Evolutionary conservation across 2,329 filamentous ascomycete species (phyloP), one percentile per base, ranked within the genome.

Genomic region (Epichloe gansuensis): DNA sequence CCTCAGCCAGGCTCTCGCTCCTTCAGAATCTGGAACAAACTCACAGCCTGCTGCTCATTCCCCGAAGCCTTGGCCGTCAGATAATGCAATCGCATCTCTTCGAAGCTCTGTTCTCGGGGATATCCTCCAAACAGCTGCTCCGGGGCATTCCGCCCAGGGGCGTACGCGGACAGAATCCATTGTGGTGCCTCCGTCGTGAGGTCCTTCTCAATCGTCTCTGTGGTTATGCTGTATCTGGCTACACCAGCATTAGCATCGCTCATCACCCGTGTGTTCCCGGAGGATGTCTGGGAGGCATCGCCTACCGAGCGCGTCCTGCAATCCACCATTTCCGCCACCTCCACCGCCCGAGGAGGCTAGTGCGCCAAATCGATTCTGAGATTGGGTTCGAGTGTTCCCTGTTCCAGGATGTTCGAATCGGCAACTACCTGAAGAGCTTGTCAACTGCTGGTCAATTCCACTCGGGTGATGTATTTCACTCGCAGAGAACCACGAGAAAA

Each of bases 141-240:
- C 0, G 90, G 90, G 1, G 85, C 81, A 59, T 89, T 80, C 60
- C 74, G 77, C 4, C 85, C 85, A 0, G 90, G 89, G 0, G 83
- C 87, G 66, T 95, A 97, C 23, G 85, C 78, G 1, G 90, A 95
- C 25, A 96, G 76, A 4, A 93, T 84, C 86, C 90, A 97, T 73
- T 80, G 71, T 17, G 91, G 91, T 8, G 78, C 76, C 54, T 93
- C 87, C 23, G 75, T 73, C 0, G 75, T 78, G 45, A 94, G 73
- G 62, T 94, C 89, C 50, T 70, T 68, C 54, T 76, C 75, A 59
- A 94, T 84, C 2, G 68, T 70, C 0, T 79, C 78, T 42, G 69
- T 68, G n/a, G 70, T 77, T 41, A 89, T 66, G 44, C 68, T 74
- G 63, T 80, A 80, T 4, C 71, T 67, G 54, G 48, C 58, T 61